These are phyloP conservation scores for Rhodomyrtus tomentosa DNA, from an alignment of 345 rosid genomes.

Conservation along the genomic window DNA sequence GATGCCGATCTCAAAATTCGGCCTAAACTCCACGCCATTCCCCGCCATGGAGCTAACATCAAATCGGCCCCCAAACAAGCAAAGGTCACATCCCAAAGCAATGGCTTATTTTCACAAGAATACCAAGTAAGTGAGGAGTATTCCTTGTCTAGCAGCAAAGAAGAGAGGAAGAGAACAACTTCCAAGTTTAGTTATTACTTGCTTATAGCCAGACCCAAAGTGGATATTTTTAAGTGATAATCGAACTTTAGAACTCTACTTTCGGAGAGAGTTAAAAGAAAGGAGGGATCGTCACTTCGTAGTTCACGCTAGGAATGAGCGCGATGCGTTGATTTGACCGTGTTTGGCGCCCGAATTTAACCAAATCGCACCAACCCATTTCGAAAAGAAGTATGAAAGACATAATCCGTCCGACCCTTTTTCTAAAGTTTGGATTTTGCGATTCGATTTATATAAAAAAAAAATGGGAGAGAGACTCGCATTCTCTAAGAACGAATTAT, in stretches of 20 bases:
- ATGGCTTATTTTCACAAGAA: neutral
- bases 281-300: neutral
- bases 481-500: neutral
- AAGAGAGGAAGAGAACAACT: neutral
- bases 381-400: neutral
- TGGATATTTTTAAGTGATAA: neutral
- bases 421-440: neutral
- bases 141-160: neutral
- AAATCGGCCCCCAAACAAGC: neutral
- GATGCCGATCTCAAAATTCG: neutral
- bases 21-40: neutral
- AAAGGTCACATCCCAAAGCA: neutral
- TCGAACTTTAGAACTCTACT: neutral
- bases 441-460: neutral
- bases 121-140: no score
- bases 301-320: neutral
- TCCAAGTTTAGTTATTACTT: neutral
- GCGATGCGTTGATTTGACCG: neutral
- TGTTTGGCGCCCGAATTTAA: neutral
- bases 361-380: neutral
- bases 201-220: neutral
- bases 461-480: neutral
- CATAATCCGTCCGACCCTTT: neutral
- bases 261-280: neutral
- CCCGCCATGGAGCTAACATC: neutral